Percentiles rank a stretch among this genome's conserved stretches.
Evolutionary conservation across 164 flowering plant genomes (phyloP).

Genomic region (Stephania yunnanensis): DNA sequence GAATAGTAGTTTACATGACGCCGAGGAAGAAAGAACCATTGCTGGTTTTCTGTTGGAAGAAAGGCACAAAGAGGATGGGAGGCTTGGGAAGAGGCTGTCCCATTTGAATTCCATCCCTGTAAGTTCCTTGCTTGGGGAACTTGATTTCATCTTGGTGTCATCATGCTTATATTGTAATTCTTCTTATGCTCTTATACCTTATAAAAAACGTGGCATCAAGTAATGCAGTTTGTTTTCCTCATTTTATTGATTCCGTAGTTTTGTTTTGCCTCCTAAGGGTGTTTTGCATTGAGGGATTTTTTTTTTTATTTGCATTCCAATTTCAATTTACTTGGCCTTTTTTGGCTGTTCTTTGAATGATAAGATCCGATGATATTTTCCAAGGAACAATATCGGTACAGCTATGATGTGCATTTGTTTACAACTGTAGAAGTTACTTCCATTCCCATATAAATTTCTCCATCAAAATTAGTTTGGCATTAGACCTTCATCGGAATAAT

Average conservation of each 20-base stretch:
- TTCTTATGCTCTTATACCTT: background rate
- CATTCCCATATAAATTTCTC: no score
- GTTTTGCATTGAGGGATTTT: background rate
- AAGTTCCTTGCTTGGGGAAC: conserved; percentile 12
- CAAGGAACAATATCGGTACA: background rate
- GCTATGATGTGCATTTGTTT: background rate
- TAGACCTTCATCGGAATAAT: no score
- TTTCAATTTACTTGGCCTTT: background rate
- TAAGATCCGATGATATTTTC: background rate
- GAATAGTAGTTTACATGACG: conserved; percentile 27
- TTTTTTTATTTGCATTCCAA: background rate
- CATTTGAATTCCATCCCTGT: conserved; percentile 38
- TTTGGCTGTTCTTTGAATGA: background rate
- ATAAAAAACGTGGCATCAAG: background rate
- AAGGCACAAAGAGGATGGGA: conserved; percentile 12
- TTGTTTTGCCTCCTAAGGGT: background rate
- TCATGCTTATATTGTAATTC: background rate
- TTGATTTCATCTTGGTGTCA: background rate
- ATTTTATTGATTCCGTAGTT: background rate
- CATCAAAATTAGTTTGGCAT: no score
- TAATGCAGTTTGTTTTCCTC: background rate
- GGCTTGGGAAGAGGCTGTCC: conserved; percentile 28
- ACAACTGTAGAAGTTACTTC: background rate
- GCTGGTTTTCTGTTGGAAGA: conserved; percentile 25
- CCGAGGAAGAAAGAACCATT: conserved; percentile 28